phyloP scores from a whole-genome alignment of 441 rosid genomes.

The Bocquillonia castaneifolia region DNA sequence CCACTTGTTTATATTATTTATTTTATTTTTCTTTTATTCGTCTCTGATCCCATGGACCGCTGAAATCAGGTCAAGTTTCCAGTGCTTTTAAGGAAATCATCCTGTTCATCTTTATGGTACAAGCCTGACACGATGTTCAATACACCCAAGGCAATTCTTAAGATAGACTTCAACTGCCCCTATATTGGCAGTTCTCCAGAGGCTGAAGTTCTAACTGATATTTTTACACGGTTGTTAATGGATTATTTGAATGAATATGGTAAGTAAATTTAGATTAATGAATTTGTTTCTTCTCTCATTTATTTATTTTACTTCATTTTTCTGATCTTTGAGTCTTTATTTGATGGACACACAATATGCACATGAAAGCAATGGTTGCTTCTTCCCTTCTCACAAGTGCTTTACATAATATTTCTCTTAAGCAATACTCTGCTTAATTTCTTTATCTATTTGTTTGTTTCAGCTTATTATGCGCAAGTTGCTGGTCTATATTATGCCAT shows the following conservation, averaged over 20 bases:
- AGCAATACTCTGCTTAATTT: neutral
- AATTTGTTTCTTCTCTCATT: neutral
- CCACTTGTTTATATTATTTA: neutral
- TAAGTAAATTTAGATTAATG: conserved; percentile 25
- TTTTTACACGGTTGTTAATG: conserved; percentile 61
- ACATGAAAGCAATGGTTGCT: neutral
- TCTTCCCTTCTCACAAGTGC: neutral
- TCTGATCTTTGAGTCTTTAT: neutral
- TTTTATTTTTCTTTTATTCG: neutral
- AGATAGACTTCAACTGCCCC: conserved; percentile 76
- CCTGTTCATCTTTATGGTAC: conserved; percentile 72
- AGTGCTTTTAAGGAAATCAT: conserved; percentile 56
- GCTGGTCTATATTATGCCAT: conserved; percentile 71
- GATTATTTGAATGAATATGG: conserved; percentile 95
- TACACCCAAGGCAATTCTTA: conserved; percentile 71
- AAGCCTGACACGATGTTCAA: conserved; percentile 80
- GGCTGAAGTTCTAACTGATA: conserved; percentile 53
- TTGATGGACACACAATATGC: neutral
- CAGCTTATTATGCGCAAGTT: conserved; percentile 79
- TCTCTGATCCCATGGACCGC: conserved; percentile 16
- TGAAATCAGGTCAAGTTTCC: conserved; percentile 55
- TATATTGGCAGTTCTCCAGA: conserved; percentile 60
- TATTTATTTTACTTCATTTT: neutral
- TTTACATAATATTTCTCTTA: neutral
- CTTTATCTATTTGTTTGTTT: conserved; percentile 26